phyloP scores from a whole-genome alignment of 2,329 filamentous ascomycete genomes.

The Pseudopyrenochaeta lycopersici region DNA sequence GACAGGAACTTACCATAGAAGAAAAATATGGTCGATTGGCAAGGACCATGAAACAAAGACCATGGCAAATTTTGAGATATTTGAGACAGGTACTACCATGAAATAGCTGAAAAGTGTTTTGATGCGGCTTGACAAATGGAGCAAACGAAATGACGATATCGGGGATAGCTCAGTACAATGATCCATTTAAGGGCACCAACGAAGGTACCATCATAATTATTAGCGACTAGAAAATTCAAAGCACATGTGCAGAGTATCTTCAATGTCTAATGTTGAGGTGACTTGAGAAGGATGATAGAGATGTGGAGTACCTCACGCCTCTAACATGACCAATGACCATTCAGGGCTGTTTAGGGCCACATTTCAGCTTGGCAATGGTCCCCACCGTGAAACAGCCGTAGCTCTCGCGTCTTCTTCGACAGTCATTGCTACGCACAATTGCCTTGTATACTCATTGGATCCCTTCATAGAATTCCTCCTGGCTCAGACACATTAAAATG shows the following conservation, averaged over 20 bases:
- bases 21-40: too few species aligned
- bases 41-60: too few species aligned
- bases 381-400: slow-evolving; percentile 20
- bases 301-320: too few species aligned
- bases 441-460: slow-evolving; percentile 1
- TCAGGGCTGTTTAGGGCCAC: slow-evolving; percentile 6
- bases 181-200: not conserved
- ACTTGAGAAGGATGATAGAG: too few species aligned
- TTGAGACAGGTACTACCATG: too few species aligned
- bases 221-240: not conserved
- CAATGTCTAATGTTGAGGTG: not conserved
- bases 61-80: too few species aligned
- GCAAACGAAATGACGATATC: not conserved
- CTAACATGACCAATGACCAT: slow-evolving; percentile 7
- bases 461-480: not conserved
- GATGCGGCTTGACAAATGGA: too few species aligned
- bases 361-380: slow-evolving; percentile 27
- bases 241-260: not conserved
- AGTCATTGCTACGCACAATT: slow-evolving; percentile 16
- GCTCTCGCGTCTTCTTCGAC: not conserved
- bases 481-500: slow-evolving; percentile 44
- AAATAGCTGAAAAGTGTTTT: too few species aligned
- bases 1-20: too few species aligned
- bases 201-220: not conserved
- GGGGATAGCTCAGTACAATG: not conserved